Base-by-base conservation (phyloP, 768 basidiomycete genomes). In the Pulveroboletus sp. region DNA sequence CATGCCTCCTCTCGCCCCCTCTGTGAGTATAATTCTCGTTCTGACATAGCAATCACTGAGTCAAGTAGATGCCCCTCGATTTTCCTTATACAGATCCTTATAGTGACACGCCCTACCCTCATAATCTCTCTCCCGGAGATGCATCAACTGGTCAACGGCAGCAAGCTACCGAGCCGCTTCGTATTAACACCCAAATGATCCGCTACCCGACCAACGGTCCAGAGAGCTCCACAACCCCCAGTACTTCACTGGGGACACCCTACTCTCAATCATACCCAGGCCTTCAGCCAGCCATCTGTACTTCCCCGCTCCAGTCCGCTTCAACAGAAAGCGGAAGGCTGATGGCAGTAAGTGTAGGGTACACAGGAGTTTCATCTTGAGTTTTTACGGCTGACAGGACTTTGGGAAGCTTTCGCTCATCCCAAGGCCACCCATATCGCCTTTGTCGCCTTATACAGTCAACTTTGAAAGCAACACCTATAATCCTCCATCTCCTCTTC, bases 161-260 rank as follows among this genome's bases (percentile, higher is more conserved):
- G 8, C 59, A 46, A 30, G 17, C 3, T 17, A 50, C 33, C 31
- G 52, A 42, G 11, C 52, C n/a, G 9, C 65, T 66, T 36, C 37
- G 50, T 11, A 53, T 66, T 7, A 1, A 63, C 27, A 67, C 64
- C 3, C 50, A 51, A 38, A 28, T 66, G 35, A 36, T 17, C 24
- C 11, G 36, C 18, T 37, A 9, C 38, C 51, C 15, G 14, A 21
- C 40, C 7, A 31, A 43, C 26, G 64, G 61, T 28, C 28, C 51
- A 8, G 58, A 49, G 1, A 41, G 28, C 11, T 66, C 64, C 30
- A 53, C 61, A 5, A 33, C 58, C 0, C 61, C 61, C 8, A 50
- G 49, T 30, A 39, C 39, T 8, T 58, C 58, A 31, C 30, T 54
- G 11, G 18, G 27, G 7, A 6, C 61, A 1, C 60, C 62, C 10